Base-by-base conservation (phyloP, 176 grass and related monocot genomes). In the Oryza longistaminata region DNA sequence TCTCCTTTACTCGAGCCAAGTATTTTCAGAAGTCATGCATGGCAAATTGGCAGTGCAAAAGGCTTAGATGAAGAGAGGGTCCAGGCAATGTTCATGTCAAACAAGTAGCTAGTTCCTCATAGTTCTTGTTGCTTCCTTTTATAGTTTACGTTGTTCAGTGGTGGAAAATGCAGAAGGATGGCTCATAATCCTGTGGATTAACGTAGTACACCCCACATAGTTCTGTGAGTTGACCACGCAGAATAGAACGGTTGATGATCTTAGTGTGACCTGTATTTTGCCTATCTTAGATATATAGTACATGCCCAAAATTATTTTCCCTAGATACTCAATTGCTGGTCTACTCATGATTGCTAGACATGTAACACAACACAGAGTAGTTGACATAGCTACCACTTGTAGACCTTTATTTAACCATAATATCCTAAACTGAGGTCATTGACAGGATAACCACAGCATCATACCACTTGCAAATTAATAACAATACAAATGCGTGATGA, bases 351-450 rank as follows among this genome's bases (percentile, higher is more conserved):
- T 50, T 46, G n/a, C 71, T 50, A 74, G 71, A 27, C 22, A 9
- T 74, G 43, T 74, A 27, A 16, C 27, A 74, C 9, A 69, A 39
- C 9, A 58, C 8, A 17, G 37, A 75, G 25, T 75, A 53, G 72
- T 75, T 75, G 25, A 19, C 44, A 61, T 22, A 75, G 45, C 6
- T 75, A 50, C 72, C 13, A 50, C 73, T 74, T 74, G 44, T 50
- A 29, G 11, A 27, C 24, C 44, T 49, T 11, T 33, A 53, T 50
- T 53, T 15, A 48, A 19, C 24, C 25, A 53, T 75, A 46, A 48
- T 48, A 73, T 72, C 19, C 21, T 72, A 72, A 6, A 46, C 5
- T 7, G 70, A 73, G 42, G 39, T 15, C 6, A 73, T 44, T 13
- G 12, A 48, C 70, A 48, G 2, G 21, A 46, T 24, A 73, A 25